phyloP scores from a whole-genome alignment of 768 basidiomycete genomes.

The Hypsizygus marmoreus region DNA sequence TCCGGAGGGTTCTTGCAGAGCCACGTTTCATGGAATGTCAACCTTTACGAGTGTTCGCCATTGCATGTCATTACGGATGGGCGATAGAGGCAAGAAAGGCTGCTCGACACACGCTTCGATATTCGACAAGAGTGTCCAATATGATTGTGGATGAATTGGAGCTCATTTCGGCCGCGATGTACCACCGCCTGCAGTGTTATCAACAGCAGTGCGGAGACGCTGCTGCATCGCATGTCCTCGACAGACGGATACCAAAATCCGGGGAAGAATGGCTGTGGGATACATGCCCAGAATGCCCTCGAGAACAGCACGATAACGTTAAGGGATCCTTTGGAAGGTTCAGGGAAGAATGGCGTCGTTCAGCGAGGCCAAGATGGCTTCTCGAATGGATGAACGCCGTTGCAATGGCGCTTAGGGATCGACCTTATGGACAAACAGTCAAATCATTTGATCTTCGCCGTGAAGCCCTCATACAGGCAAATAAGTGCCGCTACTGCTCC shows the following conservation, averaged over 20 bases:
- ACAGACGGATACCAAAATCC: constrained; percentile 21
- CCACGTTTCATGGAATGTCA: constrained; percentile 37
- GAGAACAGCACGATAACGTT: too few species aligned
- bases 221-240: constrained; percentile 25
- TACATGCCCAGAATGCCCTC: constrained; percentile 27
- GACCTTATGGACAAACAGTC: too few species aligned
- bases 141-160: constrained; percentile 38
- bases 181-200: constrained; percentile 43
- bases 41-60: constrained; percentile 44
- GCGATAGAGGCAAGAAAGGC: constrained; percentile 33
- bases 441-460: too few species aligned
- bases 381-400: constrained; percentile 31
- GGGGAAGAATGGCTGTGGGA: constrained; percentile 37
- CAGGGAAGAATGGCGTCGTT: constrained; percentile 10
- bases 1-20: constrained; percentile 29
- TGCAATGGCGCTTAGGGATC: too few species aligned
- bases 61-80: constrained; percentile 43
- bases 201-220: constrained; percentile 40
- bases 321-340: neutral
- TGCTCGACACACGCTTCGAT: constrained; percentile 35
- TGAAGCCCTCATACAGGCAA: too few species aligned
- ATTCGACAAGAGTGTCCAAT: constrained; percentile 27
- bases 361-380: constrained; percentile 34
- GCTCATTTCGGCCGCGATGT: constrained; percentile 40
- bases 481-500: too few species aligned